Conservation (phyloP, 208 protist genomes). For the Porcisia deanei region DNA sequence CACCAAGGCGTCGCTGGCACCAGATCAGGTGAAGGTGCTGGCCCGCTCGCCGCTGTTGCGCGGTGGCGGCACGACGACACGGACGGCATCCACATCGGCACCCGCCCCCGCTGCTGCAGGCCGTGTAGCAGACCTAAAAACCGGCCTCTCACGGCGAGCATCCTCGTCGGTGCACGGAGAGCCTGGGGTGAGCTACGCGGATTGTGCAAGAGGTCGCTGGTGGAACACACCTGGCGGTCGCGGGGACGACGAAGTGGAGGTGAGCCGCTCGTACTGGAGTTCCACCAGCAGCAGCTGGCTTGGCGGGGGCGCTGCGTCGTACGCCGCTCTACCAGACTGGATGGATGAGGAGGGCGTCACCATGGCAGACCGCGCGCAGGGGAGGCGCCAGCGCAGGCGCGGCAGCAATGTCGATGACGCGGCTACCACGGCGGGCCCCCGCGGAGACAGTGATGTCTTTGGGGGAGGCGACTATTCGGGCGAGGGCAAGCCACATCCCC, state of each 20-base stretch:
- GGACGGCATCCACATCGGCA: neutral
- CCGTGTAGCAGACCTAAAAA: neutral
- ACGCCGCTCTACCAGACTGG: constrained; percentile 20
- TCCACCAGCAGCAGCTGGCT: constrained; percentile 72
- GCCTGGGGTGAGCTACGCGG: constrained; percentile 17
- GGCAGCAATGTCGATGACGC: neutral
- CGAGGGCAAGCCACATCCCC: constrained; percentile 1
- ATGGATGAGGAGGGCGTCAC: constrained; percentile 25
- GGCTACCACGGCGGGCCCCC: neutral
- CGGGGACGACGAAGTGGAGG: constrained; percentile 77
- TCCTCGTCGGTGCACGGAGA: constrained; percentile 5
- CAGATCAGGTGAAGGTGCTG: neutral
- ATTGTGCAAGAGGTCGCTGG: constrained; percentile 49
- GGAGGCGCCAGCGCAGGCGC: neutral
- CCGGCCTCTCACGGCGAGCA: neutral
- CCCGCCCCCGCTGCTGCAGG: neutral
- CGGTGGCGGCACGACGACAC: constrained; percentile 7
- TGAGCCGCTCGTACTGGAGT: constrained; percentile 70
- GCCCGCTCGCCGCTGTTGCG: constrained; percentile 12
- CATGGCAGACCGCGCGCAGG: neutral
- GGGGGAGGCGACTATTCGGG: neutral
- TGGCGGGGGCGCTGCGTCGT: constrained; percentile 30
- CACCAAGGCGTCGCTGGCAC: neutral
- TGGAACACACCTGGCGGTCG: constrained; percentile 51
- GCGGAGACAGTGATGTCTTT: neutral